Evolutionary conservation across 441 rosid genomes (phyloP).

Genomic region (Raphanus hybrid): DNA sequence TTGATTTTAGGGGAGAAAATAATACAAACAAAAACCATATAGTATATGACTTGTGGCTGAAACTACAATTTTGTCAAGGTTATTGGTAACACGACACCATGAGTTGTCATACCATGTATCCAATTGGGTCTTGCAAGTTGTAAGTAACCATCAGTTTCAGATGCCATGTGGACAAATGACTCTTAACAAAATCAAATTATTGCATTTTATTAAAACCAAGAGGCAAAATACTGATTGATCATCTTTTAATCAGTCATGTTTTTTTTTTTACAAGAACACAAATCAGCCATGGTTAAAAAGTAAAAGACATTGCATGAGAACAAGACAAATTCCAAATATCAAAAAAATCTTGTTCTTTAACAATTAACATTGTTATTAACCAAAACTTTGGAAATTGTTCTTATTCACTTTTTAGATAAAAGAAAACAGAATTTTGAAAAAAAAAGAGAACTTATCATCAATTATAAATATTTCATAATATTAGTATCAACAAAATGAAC

Average conservation of each 20-base stretch:
- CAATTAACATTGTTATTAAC: not conserved
- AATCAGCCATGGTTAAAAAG: not conserved
- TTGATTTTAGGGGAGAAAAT: conserved; percentile 25
- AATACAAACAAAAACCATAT: conserved; percentile 29
- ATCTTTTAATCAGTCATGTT: not conserved
- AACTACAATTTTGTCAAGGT: conserved; percentile 30
- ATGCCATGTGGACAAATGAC: conserved; percentile 4
- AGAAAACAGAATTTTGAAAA: not conserved
- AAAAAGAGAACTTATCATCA: not conserved
- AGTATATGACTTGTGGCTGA: conserved; percentile 10
- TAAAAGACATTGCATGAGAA: not conserved
- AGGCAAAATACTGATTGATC: not conserved
- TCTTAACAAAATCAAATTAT: not conserved
- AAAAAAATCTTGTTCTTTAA: not conserved
- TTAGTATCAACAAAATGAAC: not conserved
- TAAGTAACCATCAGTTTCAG: conserved; percentile 28
- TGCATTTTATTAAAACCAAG: not conserved
- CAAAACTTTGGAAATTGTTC: not conserved
- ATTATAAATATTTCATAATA: not conserved
- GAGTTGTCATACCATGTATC: conserved; percentile 31
- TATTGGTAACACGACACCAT: conserved; percentile 38
- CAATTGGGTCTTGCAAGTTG: conserved; percentile 36
- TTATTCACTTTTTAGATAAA: not conserved
- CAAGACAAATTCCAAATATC: not conserved
- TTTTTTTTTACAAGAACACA: too few relatives aligned